Conservation (phyloP, 495 filamentous ascomycete species). For the Talaromyces liani region DNA sequence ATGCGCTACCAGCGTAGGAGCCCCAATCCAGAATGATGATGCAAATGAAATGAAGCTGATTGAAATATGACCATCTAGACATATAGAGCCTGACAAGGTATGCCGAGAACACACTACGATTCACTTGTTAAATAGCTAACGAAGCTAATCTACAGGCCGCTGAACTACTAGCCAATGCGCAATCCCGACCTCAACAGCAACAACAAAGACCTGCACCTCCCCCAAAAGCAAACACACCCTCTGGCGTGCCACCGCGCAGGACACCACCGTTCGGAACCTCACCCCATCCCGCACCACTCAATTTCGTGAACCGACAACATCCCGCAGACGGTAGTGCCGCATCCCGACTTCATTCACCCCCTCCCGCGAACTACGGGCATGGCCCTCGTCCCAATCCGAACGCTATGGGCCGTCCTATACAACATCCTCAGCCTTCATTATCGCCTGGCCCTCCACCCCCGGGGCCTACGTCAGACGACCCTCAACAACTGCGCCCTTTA, state of each 20-base stretch:
- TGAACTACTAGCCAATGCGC: background rate
- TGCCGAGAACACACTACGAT: slow-evolving; percentile 6
- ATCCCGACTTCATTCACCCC: slow-evolving; percentile 45
- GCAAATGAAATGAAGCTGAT: background rate
- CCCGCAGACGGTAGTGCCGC: slow-evolving; percentile 25
- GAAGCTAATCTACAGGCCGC: slow-evolving; percentile 3
- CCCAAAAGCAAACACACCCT: slow-evolving; percentile 19
- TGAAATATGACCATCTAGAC: slow-evolving; percentile 6
- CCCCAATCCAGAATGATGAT: background rate
- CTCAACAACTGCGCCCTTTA: slow-evolving; percentile 61
- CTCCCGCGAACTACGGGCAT: slow-evolving; percentile 53
- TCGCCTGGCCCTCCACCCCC: slow-evolving; percentile 53
- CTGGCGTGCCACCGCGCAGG: slow-evolving; percentile 22
- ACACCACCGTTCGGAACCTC: slow-evolving; percentile 23
- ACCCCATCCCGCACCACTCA: slow-evolving; percentile 24
- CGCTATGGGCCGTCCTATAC: slow-evolving; percentile 42
- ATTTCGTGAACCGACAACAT: slow-evolving; percentile 21
- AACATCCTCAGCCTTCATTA: slow-evolving; percentile 37
- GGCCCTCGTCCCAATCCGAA: slow-evolving; percentile 44
- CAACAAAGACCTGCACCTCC: slow-evolving; percentile 23
- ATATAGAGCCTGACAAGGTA: slow-evolving; percentile 80
- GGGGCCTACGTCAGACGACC: slow-evolving; percentile 55
- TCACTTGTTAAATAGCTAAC: slow-evolving; percentile 3
- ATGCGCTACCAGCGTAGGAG: slow-evolving; percentile 90
- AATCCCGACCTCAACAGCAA: slow-evolving; percentile 13